Evolutionary conservation across 2,329 filamentous ascomycete species (phyloP), one percentile per base, ranked within the genome.

Genomic region (Stagonosporopsis rhizophila): DNA sequence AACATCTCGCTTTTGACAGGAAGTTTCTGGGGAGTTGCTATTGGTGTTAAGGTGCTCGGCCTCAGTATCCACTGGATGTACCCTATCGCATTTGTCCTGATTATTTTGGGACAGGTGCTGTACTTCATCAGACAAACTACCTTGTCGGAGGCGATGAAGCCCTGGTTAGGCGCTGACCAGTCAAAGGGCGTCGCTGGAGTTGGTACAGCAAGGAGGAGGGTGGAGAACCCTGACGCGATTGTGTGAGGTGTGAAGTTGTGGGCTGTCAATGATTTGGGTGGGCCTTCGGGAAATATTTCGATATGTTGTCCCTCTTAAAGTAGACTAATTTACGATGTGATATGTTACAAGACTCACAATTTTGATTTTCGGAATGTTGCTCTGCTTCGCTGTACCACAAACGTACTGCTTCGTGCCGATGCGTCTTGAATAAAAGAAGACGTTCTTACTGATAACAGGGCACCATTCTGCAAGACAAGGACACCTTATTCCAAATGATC

Each of bases 11-110:
- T 99, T 63, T 82, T 99, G 58, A 98, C 95, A 2, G 91, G 88
- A 67, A 97, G 96, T 79, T 98, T 98, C 80, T 99, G 95, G 95
- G 93, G 92, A 63, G 89, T 96, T 60, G 89, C 96, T 65, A 94
- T 99, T 67, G 95, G 95, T 45, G 86, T 96, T 65, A 85, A 88
- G 73, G 90, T 98, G 44, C 96, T 99, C 71, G 86, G 89, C 40
- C 85, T 90, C 67, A 78, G 78, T 37, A 86, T 99, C 55, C 90
- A 96, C 79, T 96, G 86, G 82, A 83, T 97, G 79, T 99, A 99
- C 78, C 94, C 95, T 5, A 90, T 97, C 72, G 94, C 95, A 12
- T 99, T 99, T 75, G 91, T 96, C 9, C 82, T 93, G 65, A 98
- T 99, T 75, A 87, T 99, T 64, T 50, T 93, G 25, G 94, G 95